Evolutionary conservation across 2,329 filamentous ascomycete species (phyloP).

Genomic region (Cladosporium sp.): DNA sequence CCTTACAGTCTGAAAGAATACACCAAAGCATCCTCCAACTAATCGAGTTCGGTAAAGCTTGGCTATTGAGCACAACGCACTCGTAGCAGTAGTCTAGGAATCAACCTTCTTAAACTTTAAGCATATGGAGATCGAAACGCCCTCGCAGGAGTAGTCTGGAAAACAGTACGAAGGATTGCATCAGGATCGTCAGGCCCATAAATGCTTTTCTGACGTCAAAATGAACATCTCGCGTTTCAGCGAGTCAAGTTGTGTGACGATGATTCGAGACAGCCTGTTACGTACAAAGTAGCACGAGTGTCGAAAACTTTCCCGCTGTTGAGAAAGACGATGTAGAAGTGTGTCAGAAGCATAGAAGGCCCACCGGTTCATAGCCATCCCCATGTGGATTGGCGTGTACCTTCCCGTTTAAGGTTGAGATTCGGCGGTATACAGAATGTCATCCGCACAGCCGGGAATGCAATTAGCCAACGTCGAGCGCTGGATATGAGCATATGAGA

Average conservation of each 20-base stretch:
- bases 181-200: not conserved
- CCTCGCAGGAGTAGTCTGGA: too few relatives aligned
- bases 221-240: not conserved
- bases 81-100: too few relatives aligned
- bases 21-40: too few relatives aligned
- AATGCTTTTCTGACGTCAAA: constrained; percentile 1
- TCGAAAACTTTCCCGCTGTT: not conserved
- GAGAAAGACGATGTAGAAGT: not conserved
- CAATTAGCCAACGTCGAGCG: not conserved
- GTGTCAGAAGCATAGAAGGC: not conserved
- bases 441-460: not conserved
- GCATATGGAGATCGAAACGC: too few relatives aligned
- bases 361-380: not conserved
- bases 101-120: too few relatives aligned
- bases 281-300: not conserved
- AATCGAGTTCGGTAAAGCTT: too few relatives aligned
- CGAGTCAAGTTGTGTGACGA: not conserved
- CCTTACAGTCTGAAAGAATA: too few relatives aligned
- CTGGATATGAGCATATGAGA: too few relatives aligned
- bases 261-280: not conserved
- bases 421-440: not conserved
- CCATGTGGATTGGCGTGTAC: constrained; percentile 2
- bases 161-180: too few relatives aligned
- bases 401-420: constrained; percentile 3
- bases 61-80: too few relatives aligned